Conservation (phyloP, 768 basidiomycete species). For the Mycena vulgaris region DNA sequence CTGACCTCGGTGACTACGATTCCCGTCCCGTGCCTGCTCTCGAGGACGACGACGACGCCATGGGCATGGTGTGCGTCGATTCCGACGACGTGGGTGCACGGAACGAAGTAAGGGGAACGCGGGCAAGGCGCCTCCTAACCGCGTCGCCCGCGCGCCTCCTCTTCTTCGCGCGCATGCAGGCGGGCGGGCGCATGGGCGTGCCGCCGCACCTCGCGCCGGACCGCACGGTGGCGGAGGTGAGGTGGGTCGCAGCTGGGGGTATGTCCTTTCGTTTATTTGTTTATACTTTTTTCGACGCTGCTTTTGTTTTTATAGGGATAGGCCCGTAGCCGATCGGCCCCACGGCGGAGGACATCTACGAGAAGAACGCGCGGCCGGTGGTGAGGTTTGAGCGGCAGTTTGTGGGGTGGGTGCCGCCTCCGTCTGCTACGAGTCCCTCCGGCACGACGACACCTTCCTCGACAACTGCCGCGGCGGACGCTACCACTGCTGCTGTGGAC, state of each 20-base stretch:
- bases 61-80: too few species aligned
- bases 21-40: too few species aligned
- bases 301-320: background rate
- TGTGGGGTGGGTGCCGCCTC: too few species aligned
- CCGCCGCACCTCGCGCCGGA: slow-evolving; percentile 39
- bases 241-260: slow-evolving; percentile 9
- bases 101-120: too few species aligned
- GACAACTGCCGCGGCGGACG: background rate
- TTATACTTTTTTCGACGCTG: too few species aligned
- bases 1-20: background rate
- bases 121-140: slow-evolving; percentile 50
- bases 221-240: slow-evolving; percentile 43
- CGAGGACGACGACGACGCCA: background rate
- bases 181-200: slow-evolving; percentile 46
- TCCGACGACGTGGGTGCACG: too few species aligned
- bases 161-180: slow-evolving; percentile 60
- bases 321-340: slow-evolving; percentile 44
- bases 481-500: too few species aligned
- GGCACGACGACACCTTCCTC: background rate
- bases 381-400: slow-evolving; percentile 46
- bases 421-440: background rate
- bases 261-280: too few species aligned
- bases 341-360: slow-evolving; percentile 62
- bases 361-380: slow-evolving; percentile 57
- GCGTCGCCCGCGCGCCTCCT: slow-evolving; percentile 62